Percentiles rank a stretch among this genome's conserved stretches.
phyloP scores from a whole-genome alignment of 139 green algal species.

The Micromonas pusilla region DNA sequence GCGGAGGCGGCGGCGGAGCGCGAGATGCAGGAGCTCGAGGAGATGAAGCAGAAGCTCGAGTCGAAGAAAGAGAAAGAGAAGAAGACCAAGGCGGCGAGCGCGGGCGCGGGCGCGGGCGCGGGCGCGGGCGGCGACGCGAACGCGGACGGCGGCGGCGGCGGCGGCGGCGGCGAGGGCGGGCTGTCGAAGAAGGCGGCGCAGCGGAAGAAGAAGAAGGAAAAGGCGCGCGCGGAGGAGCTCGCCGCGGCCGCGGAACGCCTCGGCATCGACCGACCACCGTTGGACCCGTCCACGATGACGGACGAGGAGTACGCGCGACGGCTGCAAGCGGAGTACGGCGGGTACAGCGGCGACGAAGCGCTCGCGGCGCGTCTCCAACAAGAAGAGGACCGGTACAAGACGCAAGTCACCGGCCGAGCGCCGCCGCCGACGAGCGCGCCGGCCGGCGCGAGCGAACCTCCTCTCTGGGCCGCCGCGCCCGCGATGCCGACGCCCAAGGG shows the following conservation, averaged over 20 bases:
- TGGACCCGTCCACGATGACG: background rate
- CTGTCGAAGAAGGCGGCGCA: constrained; percentile 19
- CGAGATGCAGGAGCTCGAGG: constrained; percentile 17
- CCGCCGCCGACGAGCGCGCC: too few species aligned
- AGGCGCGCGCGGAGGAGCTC: background rate
- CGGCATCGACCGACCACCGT: background rate
- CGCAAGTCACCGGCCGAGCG: background rate
- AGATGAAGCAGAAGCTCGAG: background rate
- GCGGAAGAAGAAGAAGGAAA: constrained; percentile 23
- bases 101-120: background rate
- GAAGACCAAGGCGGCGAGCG: background rate
- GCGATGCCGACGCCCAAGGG: background rate
- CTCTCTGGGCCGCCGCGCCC: constrained; percentile 6
- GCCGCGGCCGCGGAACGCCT: background rate
- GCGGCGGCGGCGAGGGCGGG: too few species aligned
- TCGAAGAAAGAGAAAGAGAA: background rate
- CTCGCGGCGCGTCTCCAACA: background rate
- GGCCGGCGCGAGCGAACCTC: too few species aligned
- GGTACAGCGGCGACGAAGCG: background rate
- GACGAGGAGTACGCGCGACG: constrained; percentile 13
- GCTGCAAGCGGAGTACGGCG: constrained; percentile 1
- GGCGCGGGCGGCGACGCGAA: background rate
- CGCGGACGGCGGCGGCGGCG: background rate
- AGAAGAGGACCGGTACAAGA: background rate
- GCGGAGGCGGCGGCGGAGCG: constrained; percentile 13